Evolutionary conservation across 2,329 filamentous ascomycete species (phyloP).

Genomic region (Alternaria arbusti): DNA sequence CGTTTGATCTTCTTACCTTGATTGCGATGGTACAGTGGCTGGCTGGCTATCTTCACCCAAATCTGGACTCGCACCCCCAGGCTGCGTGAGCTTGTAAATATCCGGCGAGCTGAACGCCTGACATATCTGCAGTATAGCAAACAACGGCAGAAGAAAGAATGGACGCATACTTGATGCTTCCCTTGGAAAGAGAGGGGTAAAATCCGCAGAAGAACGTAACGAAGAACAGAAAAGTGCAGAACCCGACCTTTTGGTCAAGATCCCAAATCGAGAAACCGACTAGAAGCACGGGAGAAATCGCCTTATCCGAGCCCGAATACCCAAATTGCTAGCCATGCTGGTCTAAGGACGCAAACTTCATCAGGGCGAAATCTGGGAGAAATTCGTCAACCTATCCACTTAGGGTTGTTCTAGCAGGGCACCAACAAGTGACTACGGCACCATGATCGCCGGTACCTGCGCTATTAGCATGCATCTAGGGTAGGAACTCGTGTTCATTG

Average conservation of each 20-base stretch:
- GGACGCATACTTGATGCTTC: constrained; percentile 6
- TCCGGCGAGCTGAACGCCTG: constrained; percentile 9
- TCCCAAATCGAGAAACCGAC: not conserved
- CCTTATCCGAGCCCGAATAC: not conserved
- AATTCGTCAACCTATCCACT: not conserved
- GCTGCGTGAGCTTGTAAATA: constrained; percentile 7
- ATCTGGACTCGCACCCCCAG: not conserved
- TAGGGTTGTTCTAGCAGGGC: not conserved
- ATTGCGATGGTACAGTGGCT: constrained; percentile 7
- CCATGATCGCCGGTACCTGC: constrained; percentile 2
- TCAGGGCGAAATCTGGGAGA: not conserved
- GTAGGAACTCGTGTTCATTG: not conserved
- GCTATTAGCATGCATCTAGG: not conserved
- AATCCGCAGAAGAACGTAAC: not conserved
- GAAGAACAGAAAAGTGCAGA: not conserved
- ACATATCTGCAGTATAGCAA: constrained; percentile 6
- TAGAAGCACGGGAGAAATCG: constrained; percentile 1
- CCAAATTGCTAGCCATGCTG: not conserved
- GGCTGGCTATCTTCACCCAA: not conserved
- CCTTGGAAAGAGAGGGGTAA: not conserved
- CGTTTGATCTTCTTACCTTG: not conserved
- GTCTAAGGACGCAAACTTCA: not conserved
- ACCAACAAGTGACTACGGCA: not conserved
- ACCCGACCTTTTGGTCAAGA: constrained; percentile 4
- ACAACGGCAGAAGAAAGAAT: constrained; percentile 3